Evolutionary conservation across 2,329 filamentous ascomycete genomes (phyloP).

Genomic region (Furcasterigmium sp.): DNA sequence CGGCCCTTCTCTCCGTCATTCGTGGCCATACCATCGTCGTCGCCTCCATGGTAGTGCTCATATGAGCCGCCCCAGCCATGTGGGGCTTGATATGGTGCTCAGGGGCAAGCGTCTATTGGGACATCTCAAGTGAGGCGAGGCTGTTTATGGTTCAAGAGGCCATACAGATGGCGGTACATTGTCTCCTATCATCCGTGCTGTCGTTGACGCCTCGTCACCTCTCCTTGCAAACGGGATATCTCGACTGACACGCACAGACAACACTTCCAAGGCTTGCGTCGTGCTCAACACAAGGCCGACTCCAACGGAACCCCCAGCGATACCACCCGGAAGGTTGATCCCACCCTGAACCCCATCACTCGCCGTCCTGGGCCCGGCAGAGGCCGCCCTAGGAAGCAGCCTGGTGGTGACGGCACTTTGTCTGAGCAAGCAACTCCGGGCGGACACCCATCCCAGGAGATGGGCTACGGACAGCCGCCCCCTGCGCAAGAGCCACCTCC

Average conservation of each 20-base stretch:
- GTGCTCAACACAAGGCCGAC: constrained; percentile 50
- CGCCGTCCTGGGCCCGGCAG: constrained; percentile 53
- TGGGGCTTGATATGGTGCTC: background rate
- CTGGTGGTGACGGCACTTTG: constrained; percentile 10
- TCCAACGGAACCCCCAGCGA: constrained; percentile 26
- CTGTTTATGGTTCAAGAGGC: too few species aligned
- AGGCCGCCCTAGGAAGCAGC: constrained; percentile 45
- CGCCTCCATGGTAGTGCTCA: background rate
- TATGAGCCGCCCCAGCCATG: background rate
- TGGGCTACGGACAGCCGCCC: constrained; percentile 10
- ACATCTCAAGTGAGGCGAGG: background rate
- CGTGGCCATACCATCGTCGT: background rate
- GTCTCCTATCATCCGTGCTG: too few species aligned
- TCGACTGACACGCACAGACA: constrained; percentile 39
- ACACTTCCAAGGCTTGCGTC: constrained; percentile 55
- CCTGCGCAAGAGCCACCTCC: constrained; percentile 1
- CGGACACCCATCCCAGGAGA: constrained; percentile 3
- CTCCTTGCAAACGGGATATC: too few species aligned
- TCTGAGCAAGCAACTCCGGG: constrained; percentile 2
- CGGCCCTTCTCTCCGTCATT: background rate
- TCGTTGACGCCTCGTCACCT: too few species aligned
- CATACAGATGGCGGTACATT: too few species aligned
- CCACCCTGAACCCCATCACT: constrained; percentile 53
- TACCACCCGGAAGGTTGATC: constrained; percentile 37
- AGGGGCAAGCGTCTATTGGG: background rate